These are phyloP conservation scores for Termitomyces eurrhizus DNA, from an alignment of 768 basidiomycete genomes.

Conservation along the genomic window DNA sequence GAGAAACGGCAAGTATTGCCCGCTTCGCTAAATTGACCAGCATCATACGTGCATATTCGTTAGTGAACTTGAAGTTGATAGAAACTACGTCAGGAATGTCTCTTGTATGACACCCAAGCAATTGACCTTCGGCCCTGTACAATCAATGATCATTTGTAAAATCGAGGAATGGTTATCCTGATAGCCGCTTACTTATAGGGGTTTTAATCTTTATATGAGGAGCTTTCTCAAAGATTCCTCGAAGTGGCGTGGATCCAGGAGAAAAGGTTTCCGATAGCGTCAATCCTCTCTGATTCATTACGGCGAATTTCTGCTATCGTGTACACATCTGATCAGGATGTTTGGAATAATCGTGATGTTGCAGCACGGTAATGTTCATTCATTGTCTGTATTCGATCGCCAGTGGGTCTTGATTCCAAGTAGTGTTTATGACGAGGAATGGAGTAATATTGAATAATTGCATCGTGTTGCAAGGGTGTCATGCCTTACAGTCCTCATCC, in stretches of 20 bases:
- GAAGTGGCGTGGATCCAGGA: background rate
- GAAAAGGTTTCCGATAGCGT: background rate
- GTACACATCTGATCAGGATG: background rate
- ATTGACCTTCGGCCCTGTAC: background rate
- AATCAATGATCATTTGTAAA: no score
- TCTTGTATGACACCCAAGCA: no score
- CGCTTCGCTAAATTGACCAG: background rate
- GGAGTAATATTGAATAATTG: background rate
- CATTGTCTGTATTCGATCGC: background rate
- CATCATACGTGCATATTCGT: background rate
- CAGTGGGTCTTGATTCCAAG: no score
- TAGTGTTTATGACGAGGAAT: background rate
- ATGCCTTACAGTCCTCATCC: background rate
- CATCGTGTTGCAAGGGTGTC: background rate
- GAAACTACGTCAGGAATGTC: background rate
- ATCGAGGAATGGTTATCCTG: background rate
- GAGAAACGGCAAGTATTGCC: background rate
- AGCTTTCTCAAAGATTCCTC: background rate
- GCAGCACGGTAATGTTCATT: no score
- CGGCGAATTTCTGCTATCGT: background rate
- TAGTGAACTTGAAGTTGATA: background rate
- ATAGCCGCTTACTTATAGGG: background rate
- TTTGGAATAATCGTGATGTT: background rate
- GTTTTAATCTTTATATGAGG: background rate
- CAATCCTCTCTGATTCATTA: background rate